Evolutionary conservation across 805 yeast genomes (phyloP), one percentile per base, ranked within the genome.

Genomic region (Candida taoyuanica): DNA sequence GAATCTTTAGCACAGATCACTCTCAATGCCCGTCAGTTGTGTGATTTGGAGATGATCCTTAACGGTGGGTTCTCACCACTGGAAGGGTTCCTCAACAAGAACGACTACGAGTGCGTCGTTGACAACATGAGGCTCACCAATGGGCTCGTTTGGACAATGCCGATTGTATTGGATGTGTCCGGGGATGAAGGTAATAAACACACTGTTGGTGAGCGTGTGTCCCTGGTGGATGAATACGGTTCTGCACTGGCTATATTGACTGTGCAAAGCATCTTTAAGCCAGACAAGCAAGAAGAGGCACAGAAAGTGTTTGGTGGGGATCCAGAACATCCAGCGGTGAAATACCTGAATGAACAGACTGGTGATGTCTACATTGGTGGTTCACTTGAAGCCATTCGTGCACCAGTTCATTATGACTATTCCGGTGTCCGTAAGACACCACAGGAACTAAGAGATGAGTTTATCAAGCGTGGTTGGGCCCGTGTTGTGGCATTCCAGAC

Each of bases 401-500:
- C 85, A 47, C 95, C 96, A 44, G 76, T 73, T 45, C 97, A 89
- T 65, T 88, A 86, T 64, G 98, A 89, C 61, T 89, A 89, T 63
- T 80, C 84, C 19, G 91, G 81, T 36, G 71, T 82, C 48, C 78
- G 98, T 62, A 82, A 82, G 66, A 85, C 96, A 19, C 98, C 98
- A 20, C 78, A 86, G 19, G 95, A 88, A 65, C 74, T 89, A 55
- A 80, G 98, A 65, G 65, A 79, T 17, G 96, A 89, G 68, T 91
- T 91, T 58, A 62, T 67, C 44, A 74, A 76, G 54, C 79, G 83
- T 60, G 82, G 85, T 49, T 89, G 97, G 97, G 74, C 77, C 55
- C 73, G 78, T 55, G 85, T 89, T 39, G 98, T 89, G 33, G 98
- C 98, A 24, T 89, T 89, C 81, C 98, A 89, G 70, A 89, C 98